phyloP scores from a whole-genome alignment of 441 rosid species.

The Croton laevigatus region DNA sequence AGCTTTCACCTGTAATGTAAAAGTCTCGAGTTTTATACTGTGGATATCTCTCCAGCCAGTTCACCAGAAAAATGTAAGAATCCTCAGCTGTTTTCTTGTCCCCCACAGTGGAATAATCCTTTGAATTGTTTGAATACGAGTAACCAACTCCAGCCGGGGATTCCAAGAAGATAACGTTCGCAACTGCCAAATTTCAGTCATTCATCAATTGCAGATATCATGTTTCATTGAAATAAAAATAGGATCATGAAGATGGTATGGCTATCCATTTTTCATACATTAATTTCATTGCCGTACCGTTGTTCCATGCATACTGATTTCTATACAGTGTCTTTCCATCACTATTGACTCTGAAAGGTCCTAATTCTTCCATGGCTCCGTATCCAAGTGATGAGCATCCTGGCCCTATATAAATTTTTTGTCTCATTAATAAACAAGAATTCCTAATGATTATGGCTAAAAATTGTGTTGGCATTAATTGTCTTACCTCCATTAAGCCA shows the following conservation, averaged over 20 bases:
- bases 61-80: constrained; percentile 36
- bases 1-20: constrained; percentile 41
- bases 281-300: constrained; percentile 17
- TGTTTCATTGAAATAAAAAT: no score
- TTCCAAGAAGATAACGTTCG: constrained; percentile 44
- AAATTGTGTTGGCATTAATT: not conserved
- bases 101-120: constrained; percentile 25
- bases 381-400: constrained; percentile 49
- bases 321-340: constrained; percentile 33
- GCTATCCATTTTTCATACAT: no score
- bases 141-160: constrained; percentile 47
- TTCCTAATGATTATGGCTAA: no score
- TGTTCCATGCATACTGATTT: constrained; percentile 39
- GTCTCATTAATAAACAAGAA: no score
- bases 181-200: constrained; percentile 23
- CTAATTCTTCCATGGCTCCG: constrained; percentile 47
- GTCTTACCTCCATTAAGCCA: constrained; percentile 50
- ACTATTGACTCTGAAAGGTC: constrained; percentile 40
- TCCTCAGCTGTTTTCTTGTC: constrained; percentile 38
- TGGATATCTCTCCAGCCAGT: constrained; percentile 44
- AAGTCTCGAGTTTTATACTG: constrained; percentile 34
- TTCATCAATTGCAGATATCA: not conserved
- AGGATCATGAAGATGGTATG: no score
- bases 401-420: constrained; percentile 27
- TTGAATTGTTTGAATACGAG: constrained; percentile 37